Percentiles rank a stretch among this genome's conserved stretches.
Evolutionary conservation across 192 early-diverging fungal genomes (phyloP).

Genomic region (Coemansia sp.): DNA sequence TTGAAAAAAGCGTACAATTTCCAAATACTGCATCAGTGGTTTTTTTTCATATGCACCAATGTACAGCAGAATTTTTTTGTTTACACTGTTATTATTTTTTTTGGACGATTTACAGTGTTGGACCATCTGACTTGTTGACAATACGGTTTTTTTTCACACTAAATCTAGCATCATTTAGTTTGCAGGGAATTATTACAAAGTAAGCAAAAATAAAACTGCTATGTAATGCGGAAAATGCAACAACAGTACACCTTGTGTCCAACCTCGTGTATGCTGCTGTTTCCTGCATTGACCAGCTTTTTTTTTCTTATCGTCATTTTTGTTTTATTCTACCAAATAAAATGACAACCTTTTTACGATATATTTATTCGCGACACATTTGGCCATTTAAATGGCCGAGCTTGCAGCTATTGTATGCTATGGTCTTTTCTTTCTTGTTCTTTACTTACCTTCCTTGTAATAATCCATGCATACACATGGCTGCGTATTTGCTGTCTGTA

Average conservation of each 20-base stretch:
- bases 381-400: neutral
- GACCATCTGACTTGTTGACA: neutral
- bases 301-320: neutral
- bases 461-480: neutral
- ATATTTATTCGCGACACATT: too few species aligned
- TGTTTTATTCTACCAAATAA: neutral
- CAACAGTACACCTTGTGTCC: neutral
- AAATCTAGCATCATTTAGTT: neutral
- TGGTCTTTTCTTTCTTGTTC: neutral
- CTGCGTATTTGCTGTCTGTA: neutral
- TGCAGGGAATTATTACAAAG: too few species aligned
- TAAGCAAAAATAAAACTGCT: too few species aligned
- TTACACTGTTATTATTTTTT: neutral
- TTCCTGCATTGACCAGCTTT: neutral
- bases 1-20: neutral
- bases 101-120: neutral
- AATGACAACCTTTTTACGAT: neutral
- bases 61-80: neutral
- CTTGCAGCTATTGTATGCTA: neutral
- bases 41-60: neutral
- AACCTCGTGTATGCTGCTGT: neutral
- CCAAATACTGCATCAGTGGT: neutral
- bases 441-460: neutral
- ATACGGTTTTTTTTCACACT: neutral
- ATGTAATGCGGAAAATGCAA: neutral